Evolutionary conservation across 2,329 filamentous ascomycete genomes (phyloP), one percentile per base, ranked within the genome.

Genomic region (Fusarium anguioides): DNA sequence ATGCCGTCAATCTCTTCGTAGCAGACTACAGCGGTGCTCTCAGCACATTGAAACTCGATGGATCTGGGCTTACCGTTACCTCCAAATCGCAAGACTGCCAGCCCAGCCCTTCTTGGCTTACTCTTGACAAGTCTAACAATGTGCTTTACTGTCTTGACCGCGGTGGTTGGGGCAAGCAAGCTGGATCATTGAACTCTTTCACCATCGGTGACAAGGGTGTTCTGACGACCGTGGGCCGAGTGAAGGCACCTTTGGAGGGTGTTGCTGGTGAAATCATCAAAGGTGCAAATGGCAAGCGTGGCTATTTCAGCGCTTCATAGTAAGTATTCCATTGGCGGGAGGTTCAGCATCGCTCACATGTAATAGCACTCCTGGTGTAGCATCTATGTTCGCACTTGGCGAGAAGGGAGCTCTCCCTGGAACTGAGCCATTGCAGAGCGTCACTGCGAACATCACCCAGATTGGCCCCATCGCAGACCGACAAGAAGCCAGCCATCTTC

Each of bases 101-200:
- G 17, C 54, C 45, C 6, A 64, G 59, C 3, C 70, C 70, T 17
- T 62, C 58, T 1, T 72, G 69, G 70, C 35, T 72, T 6, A 69
- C 66, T 0, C 56, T 72, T 0, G 70, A 73, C 15, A 35, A 55
- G 14, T 10, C 46, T 1, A 65, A 45, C 10, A 59, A 53, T 4
- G 66, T 70, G 6, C 66, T 72, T 4, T 72, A 72, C 39, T 72
- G 70, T 23, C 53, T 69, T 3, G 67, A 73, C 8, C 69, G 70
- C 1, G 70, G 70, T 10, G 37, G 5, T 1, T 47, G 17, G 11
- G 21, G 39, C 1, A 61, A 55, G 4, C 47, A 52, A 2, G 57
- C 70, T 5, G 70, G 70, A 1, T 65, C 70, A 0, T 10, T 73
- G 12, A 72, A 72, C 53, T 72, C 70, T 2, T 73, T 73, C 49